Conservation (phyloP, 305 asterid genomes). For the Fraxinus velutina region DNA sequence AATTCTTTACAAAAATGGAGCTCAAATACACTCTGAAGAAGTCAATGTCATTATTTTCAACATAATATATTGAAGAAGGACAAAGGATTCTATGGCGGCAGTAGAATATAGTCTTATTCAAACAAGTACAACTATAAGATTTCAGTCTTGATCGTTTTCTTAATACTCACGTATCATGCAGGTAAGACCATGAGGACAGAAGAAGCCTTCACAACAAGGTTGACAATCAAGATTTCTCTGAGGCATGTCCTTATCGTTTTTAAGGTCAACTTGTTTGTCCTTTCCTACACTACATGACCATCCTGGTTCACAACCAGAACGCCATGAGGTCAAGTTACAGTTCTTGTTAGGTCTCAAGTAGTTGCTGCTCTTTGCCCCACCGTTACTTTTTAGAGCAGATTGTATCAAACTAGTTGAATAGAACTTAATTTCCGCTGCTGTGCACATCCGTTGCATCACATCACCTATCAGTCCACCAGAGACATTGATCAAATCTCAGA, state of each 20-base stretch:
- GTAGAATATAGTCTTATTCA: background rate
- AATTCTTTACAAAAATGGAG: background rate
- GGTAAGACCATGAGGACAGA: constrained; percentile 82
- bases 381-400: constrained; percentile 19
- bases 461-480: constrained; percentile 31
- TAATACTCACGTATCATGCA: constrained; percentile 77
- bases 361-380: constrained; percentile 30
- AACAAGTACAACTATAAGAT: background rate
- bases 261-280: constrained; percentile 40
- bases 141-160: background rate
- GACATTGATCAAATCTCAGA: background rate
- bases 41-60: background rate
- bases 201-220: constrained; percentile 76
- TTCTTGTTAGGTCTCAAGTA: constrained; percentile 57
- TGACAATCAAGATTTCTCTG: constrained; percentile 38
- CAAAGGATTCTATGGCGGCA: background rate
- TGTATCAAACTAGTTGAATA: constrained; percentile 42
- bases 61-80: background rate
- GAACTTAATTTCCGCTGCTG: constrained; percentile 65
- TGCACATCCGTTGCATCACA: constrained; percentile 59
- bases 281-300: constrained; percentile 59
- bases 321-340: constrained; percentile 72
- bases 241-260: constrained; percentile 51
- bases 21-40: background rate
- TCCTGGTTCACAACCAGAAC: constrained; percentile 73